Evolutionary conservation across 805 yeast species (phyloP), one percentile per base, ranked within the genome.

Genomic region (Kluyveromyces starmeri): DNA sequence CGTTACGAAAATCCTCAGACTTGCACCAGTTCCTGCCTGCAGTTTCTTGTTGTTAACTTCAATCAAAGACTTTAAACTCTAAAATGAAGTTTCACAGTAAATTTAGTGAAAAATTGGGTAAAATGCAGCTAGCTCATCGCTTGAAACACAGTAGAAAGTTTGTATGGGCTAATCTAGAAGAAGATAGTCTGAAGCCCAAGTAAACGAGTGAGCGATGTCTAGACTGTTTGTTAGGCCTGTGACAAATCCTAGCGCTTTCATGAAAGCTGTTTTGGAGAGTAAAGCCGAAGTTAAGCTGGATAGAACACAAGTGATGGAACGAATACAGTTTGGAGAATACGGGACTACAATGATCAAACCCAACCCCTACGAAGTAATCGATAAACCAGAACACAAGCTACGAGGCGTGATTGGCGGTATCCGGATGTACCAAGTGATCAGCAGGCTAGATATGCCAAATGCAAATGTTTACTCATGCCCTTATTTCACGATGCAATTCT

Each of bases 401-500:
- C 20, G 33, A 8, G 33, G 33, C 20, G 33, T 30, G 5, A 20
- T 30, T 6, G 33, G 33, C 5, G 10, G 26, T 18, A 12, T 30
- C 5, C 17, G 33, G 16, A 30, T 30, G 33, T 21, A 13, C 25
- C 33, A 30, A 17, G 22, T 30, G 13, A 19, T 15, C 11, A 20
- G 3, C 13, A 20, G 22, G 13, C n/a, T 30, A 7, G 27, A 37
- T 13, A 20, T 11, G n/a, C 25, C 9, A 11, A n/a, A 30, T 19
- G 25, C 54, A 17, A 34, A 18, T 12, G 47, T 48, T 5, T 51
- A 46, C 33, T 42, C 36, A 4, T 45, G 57, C 26, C 35, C 42
- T 13, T 53, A 38, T 23, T 48, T 58, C 37, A 28, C 34, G 9
- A 23, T 58, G 16, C 32, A 34, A 19, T 58, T 43, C 35, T 49